phyloP scores from a whole-genome alignment of 345 rosid genomes.

The Acer negundo region DNA sequence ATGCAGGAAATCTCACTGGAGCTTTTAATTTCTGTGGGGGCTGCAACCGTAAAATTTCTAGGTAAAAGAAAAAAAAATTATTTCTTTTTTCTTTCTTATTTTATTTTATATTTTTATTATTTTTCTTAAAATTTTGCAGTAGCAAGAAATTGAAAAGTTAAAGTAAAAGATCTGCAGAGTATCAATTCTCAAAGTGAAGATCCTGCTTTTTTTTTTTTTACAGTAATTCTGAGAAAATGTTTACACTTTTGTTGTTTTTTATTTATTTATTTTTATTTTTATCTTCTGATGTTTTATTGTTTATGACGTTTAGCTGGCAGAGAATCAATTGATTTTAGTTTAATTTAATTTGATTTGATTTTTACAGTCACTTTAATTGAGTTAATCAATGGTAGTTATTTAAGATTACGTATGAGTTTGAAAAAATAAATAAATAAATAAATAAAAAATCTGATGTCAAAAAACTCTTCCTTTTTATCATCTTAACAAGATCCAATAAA shows the following conservation, averaged over 20 bases:
- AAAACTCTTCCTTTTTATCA: background rate
- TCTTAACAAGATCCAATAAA: background rate
- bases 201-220: conserved; percentile 22
- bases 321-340: background rate
- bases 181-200: conserved; percentile 20
- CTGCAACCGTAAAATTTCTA: conserved; percentile 32
- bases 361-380: background rate
- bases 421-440: background rate
- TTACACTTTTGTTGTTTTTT: background rate
- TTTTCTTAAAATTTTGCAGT: background rate
- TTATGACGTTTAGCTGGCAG: background rate
- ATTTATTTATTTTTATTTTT: background rate
- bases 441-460: background rate
- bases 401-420: background rate
- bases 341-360: too few species aligned
- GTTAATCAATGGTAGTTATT: background rate
- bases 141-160: background rate
- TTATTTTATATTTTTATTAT: background rate
- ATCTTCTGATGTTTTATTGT: background rate
- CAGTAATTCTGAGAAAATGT: conserved; percentile 5
- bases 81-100: background rate
- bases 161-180: conserved; percentile 23
- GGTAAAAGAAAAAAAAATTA: conserved; percentile 18
- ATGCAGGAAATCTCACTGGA: conserved; percentile 43
- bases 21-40: conserved; percentile 18